A percentile compares a stretch with the other conserved stretches of the same genome.
Conservation (phyloP, 192 early-diverging fungal species). For the Coemansia sp. region DNA sequence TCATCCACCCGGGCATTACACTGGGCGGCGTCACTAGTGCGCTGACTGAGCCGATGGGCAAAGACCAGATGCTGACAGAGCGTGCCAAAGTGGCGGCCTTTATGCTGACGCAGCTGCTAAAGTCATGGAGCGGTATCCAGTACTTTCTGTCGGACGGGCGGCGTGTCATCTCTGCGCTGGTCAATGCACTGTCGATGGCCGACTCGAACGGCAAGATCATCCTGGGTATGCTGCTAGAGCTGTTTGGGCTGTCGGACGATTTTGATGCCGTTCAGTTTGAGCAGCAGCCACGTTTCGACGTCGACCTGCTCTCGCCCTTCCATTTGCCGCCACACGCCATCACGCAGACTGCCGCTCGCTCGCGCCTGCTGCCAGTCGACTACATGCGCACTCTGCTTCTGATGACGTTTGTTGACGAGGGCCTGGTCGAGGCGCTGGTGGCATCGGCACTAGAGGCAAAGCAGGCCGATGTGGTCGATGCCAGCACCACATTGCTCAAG, state of each 20-base stretch:
- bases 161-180: constrained; percentile 24
- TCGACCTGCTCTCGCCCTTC: constrained; percentile 40
- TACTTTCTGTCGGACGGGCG: constrained; percentile 50
- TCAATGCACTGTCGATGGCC: constrained; percentile 37
- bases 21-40: constrained; percentile 45
- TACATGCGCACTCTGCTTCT: constrained; percentile 51
- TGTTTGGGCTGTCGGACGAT: constrained; percentile 49
- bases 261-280: constrained; percentile 51
- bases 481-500: constrained; percentile 46
- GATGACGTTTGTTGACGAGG: constrained; percentile 52
- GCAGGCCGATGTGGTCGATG: constrained; percentile 42
- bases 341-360: constrained; percentile 28
- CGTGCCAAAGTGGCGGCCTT: constrained; percentile 45
- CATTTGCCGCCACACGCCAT: constrained; percentile 35
- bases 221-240: constrained; percentile 51
- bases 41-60: constrained; percentile 40
- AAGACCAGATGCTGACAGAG: constrained; percentile 39
- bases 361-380: constrained; percentile 40
- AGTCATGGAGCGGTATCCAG: constrained; percentile 56
- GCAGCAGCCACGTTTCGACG: constrained; percentile 50
- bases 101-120: constrained; percentile 51
- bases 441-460: constrained; percentile 21
- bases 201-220: constrained; percentile 42
- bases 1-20: constrained; percentile 29
- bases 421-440: constrained; percentile 49